Evolutionary conservation across 225 moss, liverwort and hornwort species (phyloP).

Genomic region (Polytrichum commune): DNA sequence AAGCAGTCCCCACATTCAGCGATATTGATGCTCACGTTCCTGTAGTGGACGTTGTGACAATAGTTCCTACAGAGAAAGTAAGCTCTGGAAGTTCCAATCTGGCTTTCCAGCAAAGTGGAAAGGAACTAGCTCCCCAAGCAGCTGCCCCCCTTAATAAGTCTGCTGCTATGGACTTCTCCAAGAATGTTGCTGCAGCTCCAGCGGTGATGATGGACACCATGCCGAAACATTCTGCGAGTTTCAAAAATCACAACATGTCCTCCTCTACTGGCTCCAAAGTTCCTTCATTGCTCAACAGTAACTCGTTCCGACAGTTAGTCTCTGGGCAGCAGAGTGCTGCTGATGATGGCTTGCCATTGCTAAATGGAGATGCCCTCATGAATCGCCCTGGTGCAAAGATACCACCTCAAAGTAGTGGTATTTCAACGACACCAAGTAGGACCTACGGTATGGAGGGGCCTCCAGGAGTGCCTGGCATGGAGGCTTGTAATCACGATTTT

Average conservation of each 20-base stretch:
- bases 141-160: slow-evolving; percentile 17
- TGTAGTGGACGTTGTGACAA: slow-evolving; percentile 17
- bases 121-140: slow-evolving; percentile 20
- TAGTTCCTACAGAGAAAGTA: slow-evolving; percentile 17
- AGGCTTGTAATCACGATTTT: neutral
- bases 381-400: slow-evolving; percentile 26
- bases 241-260: slow-evolving; percentile 28
- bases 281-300: slow-evolving; percentile 37
- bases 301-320: slow-evolving; percentile 39
- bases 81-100: slow-evolving; percentile 20
- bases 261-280: slow-evolving; percentile 18
- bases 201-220: slow-evolving; percentile 18
- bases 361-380: slow-evolving; percentile 21
- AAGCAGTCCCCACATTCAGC: slow-evolving; percentile 30
- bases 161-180: slow-evolving; percentile 28
- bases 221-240: slow-evolving; percentile 24
- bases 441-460: slow-evolving; percentile 32
- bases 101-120: slow-evolving; percentile 20
- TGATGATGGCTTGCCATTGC: slow-evolving; percentile 16
- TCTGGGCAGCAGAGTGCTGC: slow-evolving; percentile 19
- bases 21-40: slow-evolving; percentile 39
- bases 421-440: slow-evolving; percentile 17
- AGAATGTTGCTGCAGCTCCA: slow-evolving; percentile 28
- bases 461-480: slow-evolving; percentile 36
- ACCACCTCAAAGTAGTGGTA: slow-evolving; percentile 14